These are phyloP conservation scores for Boletellus emodensis DNA, from an alignment of 768 basidiomycete species.

Conservation along the genomic window DNA sequence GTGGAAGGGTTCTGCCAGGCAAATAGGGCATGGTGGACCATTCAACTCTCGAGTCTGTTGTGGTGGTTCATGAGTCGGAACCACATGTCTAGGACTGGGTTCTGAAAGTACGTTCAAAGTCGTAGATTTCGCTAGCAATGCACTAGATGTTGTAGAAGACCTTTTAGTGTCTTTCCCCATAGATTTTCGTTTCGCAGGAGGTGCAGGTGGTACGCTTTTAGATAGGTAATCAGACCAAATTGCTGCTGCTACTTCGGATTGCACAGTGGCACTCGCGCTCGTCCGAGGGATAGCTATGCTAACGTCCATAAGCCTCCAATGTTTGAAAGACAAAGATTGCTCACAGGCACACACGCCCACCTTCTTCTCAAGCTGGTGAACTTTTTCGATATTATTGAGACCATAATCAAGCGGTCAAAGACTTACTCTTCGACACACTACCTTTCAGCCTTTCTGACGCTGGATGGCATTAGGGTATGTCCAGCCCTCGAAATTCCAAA, in stretches of 20 bases:
- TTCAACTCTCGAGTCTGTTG: neutral
- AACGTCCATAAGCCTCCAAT: conserved; percentile 17
- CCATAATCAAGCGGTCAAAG: neutral
- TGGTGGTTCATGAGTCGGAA: neutral
- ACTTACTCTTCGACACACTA: conserved; percentile 10
- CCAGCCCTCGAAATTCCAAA: neutral
- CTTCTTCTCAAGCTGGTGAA: neutral
- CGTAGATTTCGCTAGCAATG: neutral
- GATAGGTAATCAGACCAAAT: conserved; percentile 11
- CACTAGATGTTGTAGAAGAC: neutral
- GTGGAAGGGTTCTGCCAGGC: conserved; percentile 43
- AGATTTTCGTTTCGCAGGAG: conserved; percentile 6
- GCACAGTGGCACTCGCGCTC: conserved; percentile 14
- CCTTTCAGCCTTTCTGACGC: neutral
- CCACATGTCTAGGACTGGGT: neutral
- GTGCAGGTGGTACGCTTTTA: conserved; percentile 1
- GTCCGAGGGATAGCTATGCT: conserved; percentile 22
- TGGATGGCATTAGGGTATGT: conserved; percentile 2
- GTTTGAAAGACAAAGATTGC: conserved; percentile 2
- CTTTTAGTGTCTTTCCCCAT: conserved; percentile 10
- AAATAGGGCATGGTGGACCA: conserved; percentile 40
- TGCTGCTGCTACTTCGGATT: conserved; percentile 17
- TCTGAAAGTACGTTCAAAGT: neutral
- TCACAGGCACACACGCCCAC: conserved; percentile 15
- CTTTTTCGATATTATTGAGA: conserved; percentile 11